These are phyloP conservation scores for Fusarium circinatum DNA, from an alignment of 2,329 filamentous ascomycete genomes.

Conservation along the genomic window DNA sequence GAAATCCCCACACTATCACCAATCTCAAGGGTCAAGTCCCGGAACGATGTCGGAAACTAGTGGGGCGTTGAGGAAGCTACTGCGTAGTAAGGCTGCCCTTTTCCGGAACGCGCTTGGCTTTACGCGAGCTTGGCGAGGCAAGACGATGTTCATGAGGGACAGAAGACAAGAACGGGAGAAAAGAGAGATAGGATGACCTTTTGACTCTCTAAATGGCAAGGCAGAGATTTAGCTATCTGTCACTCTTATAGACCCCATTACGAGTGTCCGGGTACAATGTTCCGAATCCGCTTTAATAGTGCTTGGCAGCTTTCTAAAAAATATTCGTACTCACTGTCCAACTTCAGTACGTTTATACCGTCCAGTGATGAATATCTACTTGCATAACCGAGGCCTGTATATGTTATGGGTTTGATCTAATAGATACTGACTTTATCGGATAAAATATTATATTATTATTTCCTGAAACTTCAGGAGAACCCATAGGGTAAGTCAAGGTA, in stretches of 20 bases:
- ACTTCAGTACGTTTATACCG: fast-evolving
- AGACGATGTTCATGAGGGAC: background rate
- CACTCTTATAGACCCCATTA: background rate
- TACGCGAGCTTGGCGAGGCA: background rate
- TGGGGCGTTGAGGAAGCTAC: background rate
- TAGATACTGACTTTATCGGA: too few species aligned
- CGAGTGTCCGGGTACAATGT: fast-evolving
- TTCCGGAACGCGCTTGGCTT: background rate
- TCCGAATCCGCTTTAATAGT: fast-evolving
- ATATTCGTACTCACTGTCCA: fast-evolving
- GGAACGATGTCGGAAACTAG: background rate
- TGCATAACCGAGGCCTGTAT: fast-evolving
- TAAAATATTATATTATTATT: background rate
- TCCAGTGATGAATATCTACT: too few species aligned
- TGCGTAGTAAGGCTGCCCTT: background rate
- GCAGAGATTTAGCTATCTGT: too few species aligned
- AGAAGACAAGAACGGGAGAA: too few species aligned
- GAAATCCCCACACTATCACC: background rate
- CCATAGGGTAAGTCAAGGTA: background rate
- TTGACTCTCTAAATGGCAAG: background rate
- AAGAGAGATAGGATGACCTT: background rate
- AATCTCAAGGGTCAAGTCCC: background rate
- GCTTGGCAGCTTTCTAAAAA: fast-evolving
- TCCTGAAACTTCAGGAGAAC: background rate
- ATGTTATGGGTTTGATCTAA: fast-evolving